phyloP scores from a whole-genome alignment of 2,329 filamentous ascomycete species.

The Thielaviopsis ethacetica region DNA sequence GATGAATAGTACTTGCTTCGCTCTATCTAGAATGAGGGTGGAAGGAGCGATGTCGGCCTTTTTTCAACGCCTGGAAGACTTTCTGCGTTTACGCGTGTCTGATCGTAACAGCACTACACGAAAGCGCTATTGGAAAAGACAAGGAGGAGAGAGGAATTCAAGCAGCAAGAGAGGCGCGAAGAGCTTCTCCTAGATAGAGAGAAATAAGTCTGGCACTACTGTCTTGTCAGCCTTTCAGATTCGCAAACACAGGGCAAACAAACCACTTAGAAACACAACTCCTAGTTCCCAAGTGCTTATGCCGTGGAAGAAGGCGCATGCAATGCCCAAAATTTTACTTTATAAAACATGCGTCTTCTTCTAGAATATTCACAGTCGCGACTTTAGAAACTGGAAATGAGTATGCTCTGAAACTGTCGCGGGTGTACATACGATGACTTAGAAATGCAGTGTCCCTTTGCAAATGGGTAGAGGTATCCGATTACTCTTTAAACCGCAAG shows the following conservation, averaged over 20 bases:
- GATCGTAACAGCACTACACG: background rate
- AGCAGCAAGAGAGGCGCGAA: background rate
- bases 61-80: no score
- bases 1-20: background rate
- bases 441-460: background rate
- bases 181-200: background rate
- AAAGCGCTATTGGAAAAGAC: no score
- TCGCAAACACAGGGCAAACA: background rate
- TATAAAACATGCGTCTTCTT: background rate
- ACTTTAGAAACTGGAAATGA: background rate
- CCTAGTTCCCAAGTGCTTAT: background rate
- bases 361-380: background rate
- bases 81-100: background rate
- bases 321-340: background rate
- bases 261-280: background rate
- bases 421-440: background rate
- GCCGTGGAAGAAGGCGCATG: background rate
- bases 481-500: no score
- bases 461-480: background rate
- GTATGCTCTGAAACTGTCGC: background rate
- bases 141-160: background rate
- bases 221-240: background rate
- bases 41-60: no score
- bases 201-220: background rate
- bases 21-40: background rate